Base-by-base conservation (phyloP, 2,329 filamentous ascomycete genomes). In the Talaromyces verruculosus region DNA sequence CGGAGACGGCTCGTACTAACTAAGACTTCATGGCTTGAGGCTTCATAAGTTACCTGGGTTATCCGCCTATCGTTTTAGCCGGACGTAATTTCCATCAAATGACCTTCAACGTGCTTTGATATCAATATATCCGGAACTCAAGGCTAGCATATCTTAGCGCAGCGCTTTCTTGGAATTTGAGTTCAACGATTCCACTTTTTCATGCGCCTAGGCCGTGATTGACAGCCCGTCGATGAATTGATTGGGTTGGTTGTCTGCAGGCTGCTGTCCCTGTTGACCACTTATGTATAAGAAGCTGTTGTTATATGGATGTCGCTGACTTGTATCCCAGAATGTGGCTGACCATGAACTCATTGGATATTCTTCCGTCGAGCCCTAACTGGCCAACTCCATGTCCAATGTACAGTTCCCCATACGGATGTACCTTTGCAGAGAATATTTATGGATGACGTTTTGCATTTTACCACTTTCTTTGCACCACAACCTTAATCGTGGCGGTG, bases 241-340 rank as follows among this genome's bases (percentile, higher is more conserved):
- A 45, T 45, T 41, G 35, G 57, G 37, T 28, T 60, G 17, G 10
- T 6, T 43, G 22, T 22, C 19, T 5, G 30, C 57, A 43, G 17
- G 35, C 30, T 28, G 33, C 60, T 53, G 15, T 37, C 43, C 28
- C n/a, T 47, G 60, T 39, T 30, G 45, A 51, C 43, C 60, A 37
- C 45, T 60, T 5, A 41, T 33, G 19, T 13, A 60, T 60, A 30
- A 60, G 57, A 45, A 17, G 17, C 35, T 45, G 22, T 43, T 43
- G 37, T 45, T 39, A 41, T 49, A 33, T 28, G 47, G 37, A 41
- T 33, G 47, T 57, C 47, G 43, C 49, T 55, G 19, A 45, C 49
- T 63, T 63, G 61, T 43, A 63, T 57, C 61, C 61, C 8, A 63
- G 61, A 63, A 63, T 63, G 61, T 63, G 61, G 61, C 61, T 63